Evolutionary conservation across 2,329 filamentous ascomycete species (phyloP), one percentile per base, ranked within the genome.

Genomic region (Furcasterigmium sp.): DNA sequence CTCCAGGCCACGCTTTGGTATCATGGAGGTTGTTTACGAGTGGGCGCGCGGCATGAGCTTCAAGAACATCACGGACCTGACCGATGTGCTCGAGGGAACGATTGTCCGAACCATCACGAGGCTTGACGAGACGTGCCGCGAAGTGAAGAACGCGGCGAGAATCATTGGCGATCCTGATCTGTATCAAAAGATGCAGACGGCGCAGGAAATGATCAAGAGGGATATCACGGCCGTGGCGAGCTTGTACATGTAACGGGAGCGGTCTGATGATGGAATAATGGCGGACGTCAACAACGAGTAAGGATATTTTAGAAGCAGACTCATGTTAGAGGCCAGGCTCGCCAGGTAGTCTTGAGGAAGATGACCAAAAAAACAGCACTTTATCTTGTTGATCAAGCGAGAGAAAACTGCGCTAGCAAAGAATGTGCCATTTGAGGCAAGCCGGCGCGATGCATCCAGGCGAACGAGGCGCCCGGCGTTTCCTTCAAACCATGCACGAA

Each of bases 21-120:
- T 98, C 44, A 90, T 95, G 61, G 93, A 98, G 64, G 93, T 98
- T 0, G 94, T 98, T 26, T 96, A 97, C 61, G 93, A 98, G 64
- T 98, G 93, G 93, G 93, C 93, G 9, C 76, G 89, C 39, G 93
- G 93, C 20, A 97, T 97, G 89, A 91, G 87, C 41, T 98, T 98
- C 75, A 95, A 94, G 67, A 91, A 93, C 51, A 98, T 98, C 53
- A 97, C 91, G 0, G 87, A 91, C 52, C 69, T 98, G 59, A 98
- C 93, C 8, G 91, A 97, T 62, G 91, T 98, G 45, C 81, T 97
- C 56, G 93, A 98, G 65, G 93, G 93, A 2, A 97, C 93, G 0
- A 97, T 98, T 67, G 93, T 98, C 38, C 75, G 93, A 41, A 91
- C 93, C 3, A 97, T 98, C 54, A 95, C 90, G 34, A 73, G 93